Percentiles rank a stretch among this genome's conserved stretches.
phyloP scores from a whole-genome alignment of 176 grass and related monocot genomes.

The Carex cristatella region DNA sequence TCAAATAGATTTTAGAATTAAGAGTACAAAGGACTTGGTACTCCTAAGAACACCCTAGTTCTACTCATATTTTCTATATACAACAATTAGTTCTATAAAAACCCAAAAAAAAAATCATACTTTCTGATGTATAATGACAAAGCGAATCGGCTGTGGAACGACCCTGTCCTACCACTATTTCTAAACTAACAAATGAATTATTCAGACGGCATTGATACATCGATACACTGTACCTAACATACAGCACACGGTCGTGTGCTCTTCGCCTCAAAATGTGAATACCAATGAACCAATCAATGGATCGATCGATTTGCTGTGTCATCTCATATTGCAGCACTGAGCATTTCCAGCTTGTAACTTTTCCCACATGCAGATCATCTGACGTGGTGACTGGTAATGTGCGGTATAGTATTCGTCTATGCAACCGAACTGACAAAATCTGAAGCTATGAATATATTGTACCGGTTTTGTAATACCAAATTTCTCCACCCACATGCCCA shows the following conservation, averaged over 20 bases:
- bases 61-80: neutral
- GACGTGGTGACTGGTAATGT: slow-evolving; percentile 79
- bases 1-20: too few relatives aligned
- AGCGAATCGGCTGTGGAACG: neutral
- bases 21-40: too few relatives aligned
- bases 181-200: neutral
- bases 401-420: slow-evolving; percentile 66
- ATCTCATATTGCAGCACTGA: slow-evolving; percentile 77
- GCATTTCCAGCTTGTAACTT: slow-evolving; percentile 56
- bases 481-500: slow-evolving; percentile 91
- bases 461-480: slow-evolving; percentile 53
- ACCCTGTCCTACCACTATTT: neutral
- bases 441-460: slow-evolving; percentile 53
- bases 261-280: neutral
- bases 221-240: neutral
- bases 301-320: slow-evolving; percentile 15
- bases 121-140: neutral
- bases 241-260: slow-evolving; percentile 16
- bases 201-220: neutral
- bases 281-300: neutral
- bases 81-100: neutral
- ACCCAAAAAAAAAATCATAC: neutral
- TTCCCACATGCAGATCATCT: slow-evolving; percentile 87
- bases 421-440: slow-evolving; percentile 81
- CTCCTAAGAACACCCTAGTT: too few relatives aligned